phyloP scores from a whole-genome alignment of 306 rosid genomes.

The Mimosa pudica region DNA sequence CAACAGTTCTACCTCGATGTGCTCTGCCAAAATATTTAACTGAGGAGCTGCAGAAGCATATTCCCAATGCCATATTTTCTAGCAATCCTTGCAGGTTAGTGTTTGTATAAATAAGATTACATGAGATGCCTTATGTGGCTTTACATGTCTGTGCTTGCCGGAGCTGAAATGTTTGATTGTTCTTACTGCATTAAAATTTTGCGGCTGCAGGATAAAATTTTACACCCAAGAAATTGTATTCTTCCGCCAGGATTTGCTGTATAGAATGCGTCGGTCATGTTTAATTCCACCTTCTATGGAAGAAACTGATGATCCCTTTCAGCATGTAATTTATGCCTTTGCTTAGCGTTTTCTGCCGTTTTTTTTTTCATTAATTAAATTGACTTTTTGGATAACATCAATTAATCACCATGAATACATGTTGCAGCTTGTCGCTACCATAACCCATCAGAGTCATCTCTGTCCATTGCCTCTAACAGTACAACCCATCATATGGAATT shows the following conservation, averaged over 20 bases:
- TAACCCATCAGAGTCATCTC: slow-evolving; percentile 96
- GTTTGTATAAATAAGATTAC: slow-evolving; percentile 28
- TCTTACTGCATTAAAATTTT: slow-evolving; percentile 32
- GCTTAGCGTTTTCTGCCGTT: slow-evolving; percentile 25
- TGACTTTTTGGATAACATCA: slow-evolving; percentile 21
- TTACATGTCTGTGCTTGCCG: slow-evolving; percentile 21
- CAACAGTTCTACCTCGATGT: slow-evolving; percentile 76
- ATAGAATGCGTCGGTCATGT: slow-evolving; percentile 89
- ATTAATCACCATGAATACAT: slow-evolving; percentile 35
- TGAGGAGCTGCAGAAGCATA: slow-evolving; percentile 73
- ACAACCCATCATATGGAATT: slow-evolving; percentile 92
- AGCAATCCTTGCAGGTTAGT: slow-evolving; percentile 94
- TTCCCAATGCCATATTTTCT: slow-evolving; percentile 84
- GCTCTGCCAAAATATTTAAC: slow-evolving; percentile 79
- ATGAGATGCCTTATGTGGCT: slow-evolving; percentile 11
- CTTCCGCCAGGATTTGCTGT: slow-evolving; percentile 82
- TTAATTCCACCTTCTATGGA: slow-evolving; percentile 79
- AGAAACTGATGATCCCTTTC: slow-evolving; percentile 85
- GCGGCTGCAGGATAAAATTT: slow-evolving; percentile 75
- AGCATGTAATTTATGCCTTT: slow-evolving; percentile 62
- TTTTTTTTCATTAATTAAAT: slow-evolving; percentile 26
- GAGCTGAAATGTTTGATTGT: slow-evolving; percentile 19
- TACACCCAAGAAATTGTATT: slow-evolving; percentile 82
- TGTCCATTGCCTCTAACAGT: slow-evolving; percentile 82
- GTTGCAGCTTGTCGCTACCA: slow-evolving; percentile 94